Evolutionary conservation across 371 early-diverging fungal genomes (phyloP).

Genomic region (Saksenaea oblongispora): DNA sequence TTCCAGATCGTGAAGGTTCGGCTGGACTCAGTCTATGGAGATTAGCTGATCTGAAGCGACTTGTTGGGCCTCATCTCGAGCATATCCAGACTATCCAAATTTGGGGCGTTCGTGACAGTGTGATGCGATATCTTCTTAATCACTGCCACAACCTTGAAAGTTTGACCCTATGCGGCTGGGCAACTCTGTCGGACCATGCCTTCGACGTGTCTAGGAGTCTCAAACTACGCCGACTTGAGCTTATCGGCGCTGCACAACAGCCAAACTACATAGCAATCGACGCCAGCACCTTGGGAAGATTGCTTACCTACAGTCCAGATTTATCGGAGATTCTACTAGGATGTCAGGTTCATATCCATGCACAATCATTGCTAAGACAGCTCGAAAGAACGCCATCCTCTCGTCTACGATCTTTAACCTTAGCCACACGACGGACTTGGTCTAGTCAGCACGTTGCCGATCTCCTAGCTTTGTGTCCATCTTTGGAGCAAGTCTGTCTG

Average conservation of each 20-base stretch:
- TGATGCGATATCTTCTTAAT: constrained; percentile 30
- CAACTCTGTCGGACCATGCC: constrained; percentile 38
- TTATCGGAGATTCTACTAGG: constrained; percentile 28
- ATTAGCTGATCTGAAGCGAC: constrained; percentile 19
- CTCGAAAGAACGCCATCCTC: constrained; percentile 10
- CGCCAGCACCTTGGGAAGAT: constrained; percentile 23
- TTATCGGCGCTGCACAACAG: constrained; percentile 26
- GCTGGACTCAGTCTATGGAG: constrained; percentile 21
- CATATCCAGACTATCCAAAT: constrained; percentile 26
- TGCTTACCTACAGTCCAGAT: constrained; percentile 28
- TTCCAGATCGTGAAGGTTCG: not conserved
- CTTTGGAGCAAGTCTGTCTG: constrained; percentile 25
- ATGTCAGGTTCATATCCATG: constrained; percentile 42
- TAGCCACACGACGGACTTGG: constrained; percentile 39
- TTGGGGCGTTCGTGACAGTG: constrained; percentile 41
- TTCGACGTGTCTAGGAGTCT: constrained; percentile 13
- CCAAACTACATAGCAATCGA: constrained; percentile 38
- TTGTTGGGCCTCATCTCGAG: constrained; percentile 28
- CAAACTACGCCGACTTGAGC: constrained; percentile 18
- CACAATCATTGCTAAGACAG: constrained; percentile 27
- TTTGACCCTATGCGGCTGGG: constrained; percentile 36
- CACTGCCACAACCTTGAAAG: constrained; percentile 23
- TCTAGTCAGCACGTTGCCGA: constrained; percentile 28
- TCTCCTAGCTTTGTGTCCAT: constrained; percentile 27
- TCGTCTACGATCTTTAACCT: constrained; percentile 20